Conservation (phyloP, 2,329 filamentous ascomycete genomes). For the Hypoxylon sp. region DNA sequence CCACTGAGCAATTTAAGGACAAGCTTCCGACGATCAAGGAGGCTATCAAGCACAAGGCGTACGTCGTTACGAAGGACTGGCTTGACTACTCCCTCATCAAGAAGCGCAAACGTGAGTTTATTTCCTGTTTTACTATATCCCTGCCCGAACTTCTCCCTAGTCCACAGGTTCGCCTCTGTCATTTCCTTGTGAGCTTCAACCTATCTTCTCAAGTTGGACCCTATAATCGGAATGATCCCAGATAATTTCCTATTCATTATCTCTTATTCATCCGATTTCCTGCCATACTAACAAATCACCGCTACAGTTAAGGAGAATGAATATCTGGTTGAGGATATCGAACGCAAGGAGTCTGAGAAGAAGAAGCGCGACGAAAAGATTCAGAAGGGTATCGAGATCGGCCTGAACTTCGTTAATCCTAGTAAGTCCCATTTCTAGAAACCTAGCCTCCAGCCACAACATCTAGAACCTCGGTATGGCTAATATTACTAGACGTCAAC, state of each 20-base stretch:
- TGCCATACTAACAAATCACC: neutral
- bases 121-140: neutral
- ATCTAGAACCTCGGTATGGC: neutral
- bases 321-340: slow-evolving; percentile 55
- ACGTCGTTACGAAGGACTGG: slow-evolving; percentile 67
- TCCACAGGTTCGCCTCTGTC: neutral
- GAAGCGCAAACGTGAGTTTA: slow-evolving; percentile 43
- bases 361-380: slow-evolving; percentile 25
- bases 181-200: neutral
- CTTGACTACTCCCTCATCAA: slow-evolving; percentile 62
- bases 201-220: neutral
- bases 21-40: slow-evolving; percentile 58
- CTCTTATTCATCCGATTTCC: neutral
- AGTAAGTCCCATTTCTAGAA: slow-evolving; percentile 58
- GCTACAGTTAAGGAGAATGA: slow-evolving; percentile 53
- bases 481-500: slow-evolving; percentile 65
- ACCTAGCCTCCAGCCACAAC: neutral
- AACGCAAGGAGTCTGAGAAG: slow-evolving; percentile 44
- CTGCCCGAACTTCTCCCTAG: neutral
- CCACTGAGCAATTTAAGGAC: slow-evolving; percentile 71
- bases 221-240: neutral
- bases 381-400: slow-evolving; percentile 21
- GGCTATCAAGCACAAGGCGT: slow-evolving; percentile 57
- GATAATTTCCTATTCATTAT: neutral
- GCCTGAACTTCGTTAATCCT: slow-evolving; percentile 61